These are phyloP conservation scores for Solanum boliviense DNA, from an alignment of 257 asterid genomes.

Conservation along the genomic window DNA sequence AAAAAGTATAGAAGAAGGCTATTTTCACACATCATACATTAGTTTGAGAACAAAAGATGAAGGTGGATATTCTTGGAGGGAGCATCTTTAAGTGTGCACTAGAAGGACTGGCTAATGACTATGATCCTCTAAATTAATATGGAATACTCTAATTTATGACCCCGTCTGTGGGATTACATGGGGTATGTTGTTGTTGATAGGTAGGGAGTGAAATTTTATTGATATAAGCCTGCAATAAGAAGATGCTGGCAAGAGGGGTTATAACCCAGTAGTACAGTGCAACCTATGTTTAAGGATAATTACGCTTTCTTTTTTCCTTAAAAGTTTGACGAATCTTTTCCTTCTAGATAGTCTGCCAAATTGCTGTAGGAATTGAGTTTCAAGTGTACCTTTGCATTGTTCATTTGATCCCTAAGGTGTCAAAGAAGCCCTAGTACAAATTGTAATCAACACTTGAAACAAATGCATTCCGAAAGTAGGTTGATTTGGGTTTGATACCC, in stretches of 20 bases:
- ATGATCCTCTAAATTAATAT: background rate
- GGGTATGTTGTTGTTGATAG: background rate
- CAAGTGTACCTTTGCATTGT: background rate
- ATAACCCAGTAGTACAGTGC: background rate
- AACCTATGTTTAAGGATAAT: background rate
- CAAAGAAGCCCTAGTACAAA: background rate
- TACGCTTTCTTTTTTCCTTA: background rate
- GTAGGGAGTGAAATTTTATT: background rate
- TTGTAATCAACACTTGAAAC: background rate
- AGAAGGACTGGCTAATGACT: background rate
- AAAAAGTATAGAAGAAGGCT: background rate
- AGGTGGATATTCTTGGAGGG: background rate
- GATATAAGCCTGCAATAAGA: background rate
- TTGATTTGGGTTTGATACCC: background rate
- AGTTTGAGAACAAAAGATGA: background rate
- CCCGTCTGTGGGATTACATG: background rate
- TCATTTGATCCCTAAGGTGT: background rate
- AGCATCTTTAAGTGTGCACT: background rate
- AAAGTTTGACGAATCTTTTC: background rate
- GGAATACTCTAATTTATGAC: background rate
- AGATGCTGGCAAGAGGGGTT: background rate
- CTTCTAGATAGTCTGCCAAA: background rate
- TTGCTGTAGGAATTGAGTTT: background rate
- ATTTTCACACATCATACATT: background rate
- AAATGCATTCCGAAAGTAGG: background rate